A percentile compares a stretch with the other conserved stretches of the same genome.
Conservation (phyloP, 1,284 basidiomycete genomes). For the Tilletiopsis washingtonensis region DNA sequence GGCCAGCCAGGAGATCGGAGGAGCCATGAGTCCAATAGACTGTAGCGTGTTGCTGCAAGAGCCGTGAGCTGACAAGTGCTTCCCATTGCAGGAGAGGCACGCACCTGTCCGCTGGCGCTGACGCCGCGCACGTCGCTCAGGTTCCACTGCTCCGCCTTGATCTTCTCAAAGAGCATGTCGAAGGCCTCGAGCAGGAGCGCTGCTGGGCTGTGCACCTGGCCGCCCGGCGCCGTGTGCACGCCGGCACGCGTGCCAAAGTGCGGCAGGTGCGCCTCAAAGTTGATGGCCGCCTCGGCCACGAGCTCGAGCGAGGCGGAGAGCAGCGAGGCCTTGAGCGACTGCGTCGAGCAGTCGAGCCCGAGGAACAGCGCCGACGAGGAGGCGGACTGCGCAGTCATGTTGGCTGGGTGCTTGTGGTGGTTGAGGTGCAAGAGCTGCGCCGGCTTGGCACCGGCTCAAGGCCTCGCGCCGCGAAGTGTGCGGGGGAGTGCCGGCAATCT, state of each 20-base stretch:
- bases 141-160: constrained; percentile 57
- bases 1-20: constrained; percentile 53
- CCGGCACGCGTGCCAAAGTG: constrained; percentile 60
- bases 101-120: background rate
- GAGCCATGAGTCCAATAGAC: constrained; percentile 71
- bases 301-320: constrained; percentile 59
- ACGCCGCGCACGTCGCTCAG: background rate
- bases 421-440: no score
- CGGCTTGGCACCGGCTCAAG: no score
- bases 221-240: constrained; percentile 12
- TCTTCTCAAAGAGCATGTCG: constrained; percentile 65
- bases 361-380: constrained; percentile 72
- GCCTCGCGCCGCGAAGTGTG: no score
- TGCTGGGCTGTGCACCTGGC: constrained; percentile 54
- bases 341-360: constrained; percentile 78
- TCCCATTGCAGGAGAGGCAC: background rate
- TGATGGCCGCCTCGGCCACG: constrained; percentile 64
- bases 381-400: no score
- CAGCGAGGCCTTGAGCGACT: constrained; percentile 66
- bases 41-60: constrained; percentile 73
- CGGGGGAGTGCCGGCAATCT: no score
- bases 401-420: no score
- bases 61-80: constrained; percentile 3
- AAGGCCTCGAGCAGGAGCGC: constrained; percentile 76
- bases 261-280: constrained; percentile 73